Evolutionary conservation across 2,329 filamentous ascomycete species (phyloP), one percentile per base, ranked within the genome.

Genomic region (Cladosporium oxysporum): DNA sequence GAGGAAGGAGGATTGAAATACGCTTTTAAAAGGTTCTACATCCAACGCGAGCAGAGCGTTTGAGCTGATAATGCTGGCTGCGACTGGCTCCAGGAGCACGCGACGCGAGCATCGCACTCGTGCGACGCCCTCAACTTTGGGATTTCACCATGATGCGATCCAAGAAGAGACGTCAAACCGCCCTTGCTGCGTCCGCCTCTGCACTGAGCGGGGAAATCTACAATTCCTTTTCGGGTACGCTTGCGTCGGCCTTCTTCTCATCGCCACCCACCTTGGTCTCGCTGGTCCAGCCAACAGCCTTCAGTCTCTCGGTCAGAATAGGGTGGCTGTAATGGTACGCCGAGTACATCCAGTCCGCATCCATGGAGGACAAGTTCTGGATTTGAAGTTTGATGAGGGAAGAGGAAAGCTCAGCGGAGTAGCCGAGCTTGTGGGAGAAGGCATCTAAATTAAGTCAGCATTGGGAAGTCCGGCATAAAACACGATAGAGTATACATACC

Each of bases 271-370:
- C 78, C 75, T 85, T 86, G 71, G 83, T 82, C 67, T 85, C 83
- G 68, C 91, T 88, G 75, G 89, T 88, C 93, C 94, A 99, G 70
- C 91, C 90, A 67, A 99, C 85, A 1, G 94, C 95, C 79, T 91
- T 92, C 74, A 99, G 84, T 74, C 95, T 88, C 85, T 99, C 96
- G 1, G 93, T 91, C 71, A 99, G 83, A 71, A 98, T 97, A 0
- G 95, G 95, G 81, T 99, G 95, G 28, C 94, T 97, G 85, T 96
- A 97, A 82, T 99, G 93, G 84, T 98, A 99, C 81, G 90, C 96
- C 63, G 95, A 95, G 80, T 96, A 99, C 86, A 97, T 88, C 91
- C 91, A 96, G 81, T 99, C 96, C 31, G 95, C 95, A 74, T 99
- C 95, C 94, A 99, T 98, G 68, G 92, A 96, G 80, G 92, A 96